These are phyloP conservation scores for Barnettozyma botsteinii DNA, from an alignment of 805 yeast genomes.

Conservation along the genomic window DNA sequence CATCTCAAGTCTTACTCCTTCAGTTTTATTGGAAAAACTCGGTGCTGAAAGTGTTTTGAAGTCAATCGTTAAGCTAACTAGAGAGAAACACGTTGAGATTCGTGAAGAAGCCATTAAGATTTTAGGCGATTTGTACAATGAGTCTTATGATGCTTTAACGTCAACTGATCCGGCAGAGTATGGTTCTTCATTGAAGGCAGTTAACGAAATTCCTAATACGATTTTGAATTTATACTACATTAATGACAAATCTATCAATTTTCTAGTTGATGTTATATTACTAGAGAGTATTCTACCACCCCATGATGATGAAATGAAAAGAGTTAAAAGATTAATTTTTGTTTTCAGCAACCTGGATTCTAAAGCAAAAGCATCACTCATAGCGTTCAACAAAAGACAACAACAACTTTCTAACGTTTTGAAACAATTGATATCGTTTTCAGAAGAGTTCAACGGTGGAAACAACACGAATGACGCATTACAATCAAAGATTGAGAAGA, in stretches of 20 bases:
- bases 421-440: conserved; percentile 40
- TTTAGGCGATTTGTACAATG: conserved; percentile 50
- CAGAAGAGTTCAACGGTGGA: conserved; percentile 39
- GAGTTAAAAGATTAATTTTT: conserved; percentile 50
- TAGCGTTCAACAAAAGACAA: conserved; percentile 68
- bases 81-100: conserved; percentile 66
- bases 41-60: conserved; percentile 42
- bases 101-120: conserved; percentile 53
- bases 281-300: conserved; percentile 59
- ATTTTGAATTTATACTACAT: conserved; percentile 65
- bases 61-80: conserved; percentile 54
- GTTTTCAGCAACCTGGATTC: conserved; percentile 46
- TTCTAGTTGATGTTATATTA: conserved; percentile 54
- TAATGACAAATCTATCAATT: conserved; percentile 61
- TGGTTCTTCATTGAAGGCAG: conserved; percentile 21
- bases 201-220: conserved; percentile 52
- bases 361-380: conserved; percentile 57
- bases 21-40: conserved; percentile 42
- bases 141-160: conserved; percentile 29
- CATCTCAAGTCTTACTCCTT: conserved; percentile 41
- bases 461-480: conserved; percentile 22
- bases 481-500: conserved; percentile 41
- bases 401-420: conserved; percentile 50
- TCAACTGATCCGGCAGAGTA: conserved; percentile 12
- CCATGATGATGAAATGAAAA: conserved; percentile 35